Evolutionary conservation across 148 eudicot genomes (phyloP), one percentile per base, ranked within the genome.

Genomic region (Cornus suecica): DNA sequence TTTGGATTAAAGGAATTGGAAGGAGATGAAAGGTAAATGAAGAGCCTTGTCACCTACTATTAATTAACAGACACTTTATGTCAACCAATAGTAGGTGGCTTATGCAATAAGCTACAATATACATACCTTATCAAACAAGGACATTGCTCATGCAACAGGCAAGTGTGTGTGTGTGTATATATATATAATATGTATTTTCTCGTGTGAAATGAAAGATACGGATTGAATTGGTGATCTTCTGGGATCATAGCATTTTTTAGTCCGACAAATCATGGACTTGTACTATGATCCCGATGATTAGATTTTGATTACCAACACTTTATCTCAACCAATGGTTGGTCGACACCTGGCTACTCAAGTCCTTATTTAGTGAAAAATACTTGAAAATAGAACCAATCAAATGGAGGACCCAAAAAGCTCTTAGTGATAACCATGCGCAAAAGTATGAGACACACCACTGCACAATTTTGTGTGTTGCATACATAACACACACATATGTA

Each of bases 371-470:
- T 52, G 58, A 52, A 14, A 52, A 52, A 52, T 15, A 14, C 58
- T 23, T 16, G 16, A 34, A 4, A 23, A 37, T 0, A 0, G 26
- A 48, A 28, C 18, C 1, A 26, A 10, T 9, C 1, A 26, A 48
- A 58, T 26, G 45, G 64, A 52, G 28, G 71, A 14, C 71, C 71
- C 31, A 26, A 48, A 52, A 28, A 58, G 56, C 75, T 60, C 54
- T 60, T 73, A 54, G 32, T 14, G 31, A 48, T 69, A 26, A 31
- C 58, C 25, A 69, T 34, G 20, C 13, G 30, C 70, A 68, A 27
- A 27, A 48, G 18, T 48, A 48, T 1, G 54, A 16, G 54, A 11
- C 1, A 20, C 62, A 58, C 62, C 24, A 22, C 24, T 52, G 58
- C 24, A 58, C 25, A 20, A 22, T 0, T 22, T 20, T 52, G 18